Evolutionary conservation across 306 rosid species (phyloP), one percentile per base, ranked within the genome.

Genomic region (Acacia crassicarpa): DNA sequence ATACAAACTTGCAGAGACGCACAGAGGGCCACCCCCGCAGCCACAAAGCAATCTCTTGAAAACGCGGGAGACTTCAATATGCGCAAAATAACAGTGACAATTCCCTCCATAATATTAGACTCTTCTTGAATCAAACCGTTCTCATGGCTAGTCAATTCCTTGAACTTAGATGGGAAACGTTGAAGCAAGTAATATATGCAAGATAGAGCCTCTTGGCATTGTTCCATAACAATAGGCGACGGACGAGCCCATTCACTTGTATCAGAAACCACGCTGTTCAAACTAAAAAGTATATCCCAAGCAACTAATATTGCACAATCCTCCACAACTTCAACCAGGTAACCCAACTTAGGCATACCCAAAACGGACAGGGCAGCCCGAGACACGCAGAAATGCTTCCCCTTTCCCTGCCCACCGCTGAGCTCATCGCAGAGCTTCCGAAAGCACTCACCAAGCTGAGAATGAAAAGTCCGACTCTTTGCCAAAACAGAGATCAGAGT

Each of bases 121-220:
- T 76, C 89, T 12, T 79, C 78, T 40, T 16, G 16, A 82, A 32
- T 40, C 20, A 67, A 56, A 11, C 76, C 78, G 72, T 46, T 59
- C 43, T 61, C 78, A 16, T 77, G 53, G 30, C 76, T 71, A 56
- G n/a, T 65, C 15, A 38, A 59, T 11, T 67, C 89, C 76, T 61
- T 78, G 41, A 95, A 95, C 87, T 79, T 88, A 0, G 61, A 66
- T 51, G 97, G 96, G 82, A 95, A 95, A 65, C 92, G 87, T 84
- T 93, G 98, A 51, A 95, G 88, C 91, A 95, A 84, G 89, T 95
- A 95, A 80, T 95, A 95, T 90, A 90, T 86, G 65, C 98, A 95
- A 65, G 99, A 95, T 89, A 95, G 68, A 58, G 94, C 94, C 87
- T 95, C 99, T 49, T 95, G 99, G 83, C 99, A 93, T 69, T 95